Conservation (phyloP, 1,284 basidiomycete species). For the Xerocomus nothofagi region DNA sequence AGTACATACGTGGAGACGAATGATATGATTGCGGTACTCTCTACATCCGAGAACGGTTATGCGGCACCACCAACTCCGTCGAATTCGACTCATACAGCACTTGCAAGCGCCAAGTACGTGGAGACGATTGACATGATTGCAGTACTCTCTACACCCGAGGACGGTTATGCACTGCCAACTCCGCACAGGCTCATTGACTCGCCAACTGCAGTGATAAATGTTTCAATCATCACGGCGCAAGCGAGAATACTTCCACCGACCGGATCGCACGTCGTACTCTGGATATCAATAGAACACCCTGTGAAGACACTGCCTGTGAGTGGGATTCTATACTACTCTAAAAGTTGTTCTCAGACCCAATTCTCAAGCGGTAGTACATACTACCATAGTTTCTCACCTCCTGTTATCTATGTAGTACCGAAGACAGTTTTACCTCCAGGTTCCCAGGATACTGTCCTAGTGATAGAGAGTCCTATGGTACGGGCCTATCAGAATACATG, state of each 20-base stretch:
- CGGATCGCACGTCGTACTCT: neutral
- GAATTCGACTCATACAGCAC: too few species aligned
- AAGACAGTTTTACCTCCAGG: neutral
- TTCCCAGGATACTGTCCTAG: conserved; percentile 10
- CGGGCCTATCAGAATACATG: conserved; percentile 11
- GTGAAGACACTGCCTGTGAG: neutral
- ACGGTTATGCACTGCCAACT: too few species aligned
- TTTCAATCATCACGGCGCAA: neutral
- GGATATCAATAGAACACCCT: neutral
- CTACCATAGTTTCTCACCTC: conserved; percentile 16
- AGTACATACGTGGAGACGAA: too few species aligned
- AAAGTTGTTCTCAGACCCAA: neutral
- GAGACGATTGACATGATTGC: too few species aligned
- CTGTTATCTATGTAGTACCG: neutral
- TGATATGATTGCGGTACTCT: too few species aligned
- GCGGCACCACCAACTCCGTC: too few species aligned
- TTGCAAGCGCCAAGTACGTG: too few species aligned
- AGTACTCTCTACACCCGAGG: too few species aligned
- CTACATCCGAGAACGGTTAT: too few species aligned
- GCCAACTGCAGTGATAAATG: too few species aligned
- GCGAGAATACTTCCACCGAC: neutral
- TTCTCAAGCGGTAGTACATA: conserved; percentile 16
- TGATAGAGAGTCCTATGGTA: neutral
- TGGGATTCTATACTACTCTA: conserved; percentile 3
- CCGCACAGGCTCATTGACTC: too few species aligned